These are phyloP conservation scores for Juncus inflexus DNA, from an alignment of 176 grass and related monocot species.

Conservation along the genomic window DNA sequence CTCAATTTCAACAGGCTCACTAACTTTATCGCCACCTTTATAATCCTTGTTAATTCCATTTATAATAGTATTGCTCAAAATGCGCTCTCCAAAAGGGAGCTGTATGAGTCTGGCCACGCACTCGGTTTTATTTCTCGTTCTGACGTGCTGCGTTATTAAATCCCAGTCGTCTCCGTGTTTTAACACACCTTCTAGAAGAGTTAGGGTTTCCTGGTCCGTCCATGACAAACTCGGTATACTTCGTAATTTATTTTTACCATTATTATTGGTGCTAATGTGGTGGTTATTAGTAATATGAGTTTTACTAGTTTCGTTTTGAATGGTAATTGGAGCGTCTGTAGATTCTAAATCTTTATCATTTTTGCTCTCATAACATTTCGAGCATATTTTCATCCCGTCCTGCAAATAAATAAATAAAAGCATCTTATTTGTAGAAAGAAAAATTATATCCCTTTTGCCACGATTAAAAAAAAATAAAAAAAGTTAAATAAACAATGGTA, in stretches of 20 bases:
- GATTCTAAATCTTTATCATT: slow-evolving; percentile 34
- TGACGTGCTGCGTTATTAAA: slow-evolving; percentile 90
- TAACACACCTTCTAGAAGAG: slow-evolving; percentile 94
- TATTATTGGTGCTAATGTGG: not conserved
- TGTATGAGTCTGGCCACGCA: slow-evolving; percentile 95
- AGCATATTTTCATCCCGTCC: slow-evolving; percentile 68
- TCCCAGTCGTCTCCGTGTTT: slow-evolving; percentile 99
- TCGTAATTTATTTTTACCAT: too few species aligned
- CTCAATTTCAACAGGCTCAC: slow-evolving; percentile 36
- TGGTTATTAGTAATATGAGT: slow-evolving; percentile 20
- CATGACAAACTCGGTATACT: slow-evolving; percentile 39
- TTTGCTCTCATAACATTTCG: slow-evolving; percentile 58
- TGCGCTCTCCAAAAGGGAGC: slow-evolving; percentile 90
- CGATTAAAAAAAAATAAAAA: not conserved
- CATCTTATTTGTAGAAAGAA: not conserved
- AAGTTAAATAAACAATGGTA: slow-evolving; percentile 15
- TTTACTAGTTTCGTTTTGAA: slow-evolving; percentile 13
- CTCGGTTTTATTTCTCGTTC: slow-evolving; percentile 86
- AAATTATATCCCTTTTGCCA: too few species aligned
- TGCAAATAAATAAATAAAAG: slow-evolving; percentile 33
- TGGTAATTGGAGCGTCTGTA: slow-evolving; percentile 12
- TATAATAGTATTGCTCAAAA: slow-evolving; percentile 29
- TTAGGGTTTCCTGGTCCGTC: slow-evolving; percentile 81
- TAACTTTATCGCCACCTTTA: slow-evolving; percentile 51
- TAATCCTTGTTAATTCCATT: slow-evolving; percentile 31